Conservation (phyloP, 2,329 filamentous ascomycete species). For the Dactylellina haptotyla region DNA sequence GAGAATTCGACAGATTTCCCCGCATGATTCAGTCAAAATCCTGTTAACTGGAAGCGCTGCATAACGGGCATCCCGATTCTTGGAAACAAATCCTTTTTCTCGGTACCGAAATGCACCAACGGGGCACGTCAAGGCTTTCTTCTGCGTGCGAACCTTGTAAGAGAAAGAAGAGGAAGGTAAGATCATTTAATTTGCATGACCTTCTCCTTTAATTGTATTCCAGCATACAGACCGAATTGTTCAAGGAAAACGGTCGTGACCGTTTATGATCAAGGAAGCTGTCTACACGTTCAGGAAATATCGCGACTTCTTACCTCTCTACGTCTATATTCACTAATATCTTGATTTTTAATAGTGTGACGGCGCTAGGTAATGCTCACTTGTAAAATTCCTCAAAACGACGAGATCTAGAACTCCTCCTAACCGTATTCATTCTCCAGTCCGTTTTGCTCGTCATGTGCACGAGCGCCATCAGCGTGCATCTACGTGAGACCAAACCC, state of each 20-base stretch:
- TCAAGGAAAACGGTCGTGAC: too few species aligned
- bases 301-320: not conserved
- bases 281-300: too few species aligned
- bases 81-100: too few species aligned
- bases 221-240: too few species aligned
- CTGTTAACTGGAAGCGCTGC: not conserved
- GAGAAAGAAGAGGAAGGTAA: conserved; percentile 45
- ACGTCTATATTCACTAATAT: not conserved
- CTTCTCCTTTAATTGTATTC: not conserved
- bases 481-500: conserved; percentile 31
- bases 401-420: not conserved
- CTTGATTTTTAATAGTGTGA: conserved; percentile 20
- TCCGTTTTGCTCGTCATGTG: conserved; percentile 39
- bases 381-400: not conserved
- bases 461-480: conserved; percentile 37
- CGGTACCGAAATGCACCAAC: conserved; percentile 30
- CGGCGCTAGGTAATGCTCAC: conserved; percentile 28
- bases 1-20: not conserved
- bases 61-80: too few species aligned
- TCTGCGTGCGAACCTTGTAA: conserved; percentile 43
- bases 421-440: conserved; percentile 8
- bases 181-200: not conserved
- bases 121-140: conserved; percentile 18
- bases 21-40: not conserved
- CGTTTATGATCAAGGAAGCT: too few species aligned